These are phyloP conservation scores for Amauroascus niger DNA, from an alignment of 2,329 filamentous ascomycete genomes.

Conservation along the genomic window DNA sequence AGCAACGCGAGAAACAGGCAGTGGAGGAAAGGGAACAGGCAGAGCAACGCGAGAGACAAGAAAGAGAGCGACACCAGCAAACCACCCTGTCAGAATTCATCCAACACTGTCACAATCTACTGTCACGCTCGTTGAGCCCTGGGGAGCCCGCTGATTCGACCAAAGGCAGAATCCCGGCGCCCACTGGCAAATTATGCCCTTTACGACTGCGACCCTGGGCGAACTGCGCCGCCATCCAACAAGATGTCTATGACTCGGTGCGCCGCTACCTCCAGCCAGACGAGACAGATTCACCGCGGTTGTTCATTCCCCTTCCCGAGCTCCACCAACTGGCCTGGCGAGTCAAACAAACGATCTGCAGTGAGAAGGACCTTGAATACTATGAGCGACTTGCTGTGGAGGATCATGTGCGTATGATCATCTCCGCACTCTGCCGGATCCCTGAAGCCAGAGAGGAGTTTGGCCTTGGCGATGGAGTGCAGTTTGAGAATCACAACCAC, in stretches of 20 bases:
- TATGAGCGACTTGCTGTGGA: slow-evolving; percentile 26
- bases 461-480: slow-evolving; percentile 18
- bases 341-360: slow-evolving; percentile 16
- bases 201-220: background rate
- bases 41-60: slow-evolving; percentile 6
- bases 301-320: background rate
- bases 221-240: background rate
- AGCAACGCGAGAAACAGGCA: slow-evolving; percentile 13
- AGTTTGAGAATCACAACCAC: slow-evolving; percentile 19
- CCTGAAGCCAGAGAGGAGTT: slow-evolving; percentile 22
- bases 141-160: background rate
- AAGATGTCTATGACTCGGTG: background rate
- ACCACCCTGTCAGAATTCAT: background rate
- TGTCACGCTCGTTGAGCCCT: background rate
- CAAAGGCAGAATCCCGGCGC: background rate
- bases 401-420: slow-evolving; percentile 23
- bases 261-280: background rate
- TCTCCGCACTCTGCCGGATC: slow-evolving; percentile 23
- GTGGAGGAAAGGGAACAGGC: no score
- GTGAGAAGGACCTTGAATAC: slow-evolving; percentile 25
- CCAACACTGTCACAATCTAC: background rate
- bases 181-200: background rate
- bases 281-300: background rate
- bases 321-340: background rate
- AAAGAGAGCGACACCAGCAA: background rate